phyloP scores from a whole-genome alignment of 83 land plant species.

The Picea mariana region DNA sequence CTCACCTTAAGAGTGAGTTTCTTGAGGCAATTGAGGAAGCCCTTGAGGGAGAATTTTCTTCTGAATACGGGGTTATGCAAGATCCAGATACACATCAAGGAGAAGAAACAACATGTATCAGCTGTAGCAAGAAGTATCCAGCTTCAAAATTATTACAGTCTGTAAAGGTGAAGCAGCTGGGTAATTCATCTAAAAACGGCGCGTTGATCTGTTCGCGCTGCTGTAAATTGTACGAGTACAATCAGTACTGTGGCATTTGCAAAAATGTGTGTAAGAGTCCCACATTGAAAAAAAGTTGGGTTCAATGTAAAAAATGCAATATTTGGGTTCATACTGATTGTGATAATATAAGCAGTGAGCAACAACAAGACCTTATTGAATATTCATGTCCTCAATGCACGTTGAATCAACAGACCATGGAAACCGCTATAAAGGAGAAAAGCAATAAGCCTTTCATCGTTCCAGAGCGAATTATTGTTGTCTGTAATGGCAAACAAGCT shows the following conservation, averaged over 20 bases:
- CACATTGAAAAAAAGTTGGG: neutral
- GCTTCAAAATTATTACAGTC: too few species aligned
- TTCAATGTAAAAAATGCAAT: neutral
- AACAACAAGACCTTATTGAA: neutral
- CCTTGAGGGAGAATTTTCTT: slow-evolving; percentile 44
- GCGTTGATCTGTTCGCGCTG: neutral
- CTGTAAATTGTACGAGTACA: neutral
- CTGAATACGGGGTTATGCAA: slow-evolving; percentile 1
- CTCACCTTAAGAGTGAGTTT: slow-evolving; percentile 50
- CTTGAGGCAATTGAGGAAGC: slow-evolving; percentile 69
- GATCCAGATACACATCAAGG: neutral
- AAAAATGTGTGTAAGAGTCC: neutral
- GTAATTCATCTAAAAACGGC: too few species aligned
- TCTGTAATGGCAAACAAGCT: neutral
- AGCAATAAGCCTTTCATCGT: too few species aligned
- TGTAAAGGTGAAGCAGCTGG: neutral
- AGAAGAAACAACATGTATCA: neutral
- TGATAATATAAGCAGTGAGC: neutral
- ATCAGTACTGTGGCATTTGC: neutral
- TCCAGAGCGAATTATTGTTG: neutral
- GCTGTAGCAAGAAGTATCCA: neutral
- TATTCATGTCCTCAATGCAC: neutral
- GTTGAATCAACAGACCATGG: too few species aligned
- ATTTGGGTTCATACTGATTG: neutral
- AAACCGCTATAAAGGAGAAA: neutral